Evolutionary conservation across 1,284 basidiomycete species (phyloP).

Genomic region (Ustilago esculenta): DNA sequence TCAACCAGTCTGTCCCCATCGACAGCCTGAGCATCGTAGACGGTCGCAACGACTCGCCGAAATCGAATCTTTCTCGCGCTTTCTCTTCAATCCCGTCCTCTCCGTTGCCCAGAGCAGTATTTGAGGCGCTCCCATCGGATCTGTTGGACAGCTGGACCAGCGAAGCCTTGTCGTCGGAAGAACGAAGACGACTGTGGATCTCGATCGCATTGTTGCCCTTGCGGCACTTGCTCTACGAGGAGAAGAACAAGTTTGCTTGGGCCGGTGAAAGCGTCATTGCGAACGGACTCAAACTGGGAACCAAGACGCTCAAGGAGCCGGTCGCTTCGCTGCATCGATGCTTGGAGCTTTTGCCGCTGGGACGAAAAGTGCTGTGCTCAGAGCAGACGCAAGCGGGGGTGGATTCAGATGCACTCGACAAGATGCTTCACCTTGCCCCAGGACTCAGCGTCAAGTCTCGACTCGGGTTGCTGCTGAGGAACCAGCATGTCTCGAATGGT

Average conservation of each 20-base stretch:
- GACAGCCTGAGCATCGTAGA: slow-evolving; percentile 27
- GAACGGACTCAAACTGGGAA: slow-evolving; percentile 62
- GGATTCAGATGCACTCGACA: slow-evolving; percentile 17
- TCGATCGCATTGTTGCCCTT: slow-evolving; percentile 47
- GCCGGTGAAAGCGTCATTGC: slow-evolving; percentile 53
- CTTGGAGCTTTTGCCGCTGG: slow-evolving; percentile 27
- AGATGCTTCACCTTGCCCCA: slow-evolving; percentile 20
- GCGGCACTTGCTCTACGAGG: slow-evolving; percentile 37
- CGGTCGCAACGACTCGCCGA: slow-evolving; percentile 1
- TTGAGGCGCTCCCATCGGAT: slow-evolving; percentile 27
- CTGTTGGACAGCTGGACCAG: slow-evolving; percentile 31
- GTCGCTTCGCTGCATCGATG: slow-evolving; percentile 31
- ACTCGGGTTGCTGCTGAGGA: slow-evolving; percentile 49
- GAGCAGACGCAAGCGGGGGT: background rate
- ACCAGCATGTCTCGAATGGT: slow-evolving; percentile 27
- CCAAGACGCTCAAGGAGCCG: slow-evolving; percentile 56
- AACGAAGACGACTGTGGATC: slow-evolving; percentile 53
- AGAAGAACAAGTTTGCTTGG: slow-evolving; percentile 55
- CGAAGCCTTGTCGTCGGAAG: slow-evolving; percentile 19
- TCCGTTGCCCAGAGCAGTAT: slow-evolving; percentile 17
- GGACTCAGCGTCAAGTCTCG: slow-evolving; percentile 31
- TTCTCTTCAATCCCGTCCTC: slow-evolving; percentile 30
- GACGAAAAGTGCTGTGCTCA: slow-evolving; percentile 23
- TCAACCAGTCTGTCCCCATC: slow-evolving; percentile 28
- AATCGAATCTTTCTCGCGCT: slow-evolving; percentile 18